phyloP scores from a whole-genome alignment of 75 land plant genomes.

The Adiantum capillusveneris region DNA sequence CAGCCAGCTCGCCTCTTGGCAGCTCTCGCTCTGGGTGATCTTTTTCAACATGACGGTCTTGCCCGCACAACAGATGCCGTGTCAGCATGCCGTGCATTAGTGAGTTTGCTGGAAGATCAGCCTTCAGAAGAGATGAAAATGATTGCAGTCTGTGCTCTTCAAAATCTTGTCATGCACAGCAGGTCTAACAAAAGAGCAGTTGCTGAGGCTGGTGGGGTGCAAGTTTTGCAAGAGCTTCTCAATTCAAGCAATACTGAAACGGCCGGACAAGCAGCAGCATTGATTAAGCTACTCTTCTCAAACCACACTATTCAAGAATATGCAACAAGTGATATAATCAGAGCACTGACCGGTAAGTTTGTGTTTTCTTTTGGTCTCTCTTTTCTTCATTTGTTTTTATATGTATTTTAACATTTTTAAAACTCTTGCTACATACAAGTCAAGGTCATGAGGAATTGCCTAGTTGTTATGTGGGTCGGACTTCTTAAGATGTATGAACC shows the following conservation, averaged over 20 bases:
- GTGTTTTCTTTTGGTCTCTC: too few species aligned
- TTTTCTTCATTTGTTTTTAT: too few species aligned
- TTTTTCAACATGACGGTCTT: slow-evolving; percentile 40
- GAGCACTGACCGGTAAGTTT: slow-evolving; percentile 36
- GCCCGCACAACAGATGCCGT: slow-evolving; percentile 38
- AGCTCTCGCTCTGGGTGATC: slow-evolving; percentile 40
- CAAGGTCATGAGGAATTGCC: too few species aligned
- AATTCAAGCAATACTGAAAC: slow-evolving; percentile 29
- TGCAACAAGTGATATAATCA: slow-evolving; percentile 36
- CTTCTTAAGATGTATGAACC: too few species aligned
- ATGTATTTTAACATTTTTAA: too few species aligned
- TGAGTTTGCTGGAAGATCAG: slow-evolving; percentile 48
- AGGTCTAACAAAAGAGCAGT: slow-evolving; percentile 44
- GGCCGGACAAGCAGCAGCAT: slow-evolving; percentile 32
- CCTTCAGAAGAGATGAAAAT: slow-evolving; percentile 53
- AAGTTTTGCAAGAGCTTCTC: slow-evolving; percentile 40
- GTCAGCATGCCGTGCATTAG: slow-evolving; percentile 43
- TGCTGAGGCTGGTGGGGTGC: slow-evolving; percentile 49
- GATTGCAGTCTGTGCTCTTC: slow-evolving; percentile 43
- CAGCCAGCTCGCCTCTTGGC: slow-evolving; percentile 38
- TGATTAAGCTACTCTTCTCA: slow-evolving; percentile 35
- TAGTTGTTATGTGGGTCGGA: too few species aligned
- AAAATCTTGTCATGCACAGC: slow-evolving; percentile 39
- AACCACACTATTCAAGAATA: slow-evolving; percentile 45
- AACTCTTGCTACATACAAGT: too few species aligned